Conservation (phyloP, 2,329 filamentous ascomycete genomes). For the Gnomoniopsis sp. region DNA sequence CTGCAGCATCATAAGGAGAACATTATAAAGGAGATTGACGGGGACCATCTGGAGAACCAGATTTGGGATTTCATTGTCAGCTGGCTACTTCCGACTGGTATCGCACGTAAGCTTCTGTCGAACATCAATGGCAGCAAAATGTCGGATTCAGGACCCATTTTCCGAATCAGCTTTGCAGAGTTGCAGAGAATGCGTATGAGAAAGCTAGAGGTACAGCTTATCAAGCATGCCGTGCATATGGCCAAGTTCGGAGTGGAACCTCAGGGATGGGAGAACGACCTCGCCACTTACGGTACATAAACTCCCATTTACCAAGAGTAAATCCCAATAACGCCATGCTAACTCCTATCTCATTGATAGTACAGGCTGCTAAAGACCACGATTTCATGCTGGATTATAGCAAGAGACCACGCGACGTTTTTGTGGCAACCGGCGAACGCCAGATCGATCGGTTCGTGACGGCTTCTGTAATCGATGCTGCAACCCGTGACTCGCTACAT, state of each 20-base stretch:
- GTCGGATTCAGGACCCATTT: neutral
- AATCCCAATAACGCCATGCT: neutral
- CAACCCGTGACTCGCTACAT: neutral
- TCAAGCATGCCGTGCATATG: neutral
- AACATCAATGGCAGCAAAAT: neutral
- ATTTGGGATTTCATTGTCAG: neutral
- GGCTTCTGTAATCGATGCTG: neutral
- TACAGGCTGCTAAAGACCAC: constrained; percentile 2
- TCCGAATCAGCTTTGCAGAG: constrained; percentile 5
- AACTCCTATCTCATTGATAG: neutral
- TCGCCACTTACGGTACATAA: neutral
- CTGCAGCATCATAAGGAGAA: constrained; percentile 12
- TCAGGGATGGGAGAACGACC: neutral
- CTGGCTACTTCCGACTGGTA: no score
- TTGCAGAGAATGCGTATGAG: constrained; percentile 6
- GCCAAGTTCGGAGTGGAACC: neutral
- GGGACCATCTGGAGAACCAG: neutral
- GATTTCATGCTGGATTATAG: constrained; percentile 1
- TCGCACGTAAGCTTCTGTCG: neutral
- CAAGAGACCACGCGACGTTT: neutral
- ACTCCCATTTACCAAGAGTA: neutral
- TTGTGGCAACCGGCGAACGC: neutral
- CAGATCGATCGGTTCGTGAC: neutral
- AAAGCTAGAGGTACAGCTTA: neutral
- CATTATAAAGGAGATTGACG: neutral